A percentile compares a stretch with the other conserved stretches of the same genome.
These are phyloP conservation scores for Drechslerella coelobrocha DNA, from an alignment of 2,329 filamentous ascomycete genomes.

Conservation along the genomic window DNA sequence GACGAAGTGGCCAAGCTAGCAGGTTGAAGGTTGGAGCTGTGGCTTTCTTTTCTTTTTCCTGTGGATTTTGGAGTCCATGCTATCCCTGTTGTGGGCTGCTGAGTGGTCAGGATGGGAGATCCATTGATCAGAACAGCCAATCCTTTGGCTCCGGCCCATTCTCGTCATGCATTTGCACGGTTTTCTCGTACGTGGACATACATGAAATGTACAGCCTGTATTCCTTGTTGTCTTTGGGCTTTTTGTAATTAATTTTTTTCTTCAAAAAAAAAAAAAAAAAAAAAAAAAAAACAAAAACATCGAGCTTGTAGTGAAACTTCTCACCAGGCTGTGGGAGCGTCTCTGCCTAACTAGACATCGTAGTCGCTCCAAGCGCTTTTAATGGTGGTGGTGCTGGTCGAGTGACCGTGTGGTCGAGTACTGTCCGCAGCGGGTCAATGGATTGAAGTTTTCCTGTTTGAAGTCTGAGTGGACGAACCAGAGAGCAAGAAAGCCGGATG, in stretches of 20 bases:
- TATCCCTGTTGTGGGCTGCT: neutral
- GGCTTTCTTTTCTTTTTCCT: constrained; percentile 22
- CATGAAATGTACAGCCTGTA: no score
- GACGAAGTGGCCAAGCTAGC: no score
- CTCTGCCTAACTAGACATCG: neutral
- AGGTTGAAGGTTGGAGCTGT: no score
- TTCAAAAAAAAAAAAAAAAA: no score
- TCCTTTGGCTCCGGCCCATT: neutral
- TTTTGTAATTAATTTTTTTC: no score
- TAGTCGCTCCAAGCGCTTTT: neutral
- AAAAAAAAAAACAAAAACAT: no score
- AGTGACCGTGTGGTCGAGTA: neutral
- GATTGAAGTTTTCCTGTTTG: no score
- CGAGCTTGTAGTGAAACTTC: no score
- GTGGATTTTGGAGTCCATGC: neutral
- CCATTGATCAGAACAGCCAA: neutral
- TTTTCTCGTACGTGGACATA: neutral
- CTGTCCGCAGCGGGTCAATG: neutral
- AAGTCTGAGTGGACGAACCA: neutral
- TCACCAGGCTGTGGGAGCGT: neutral
- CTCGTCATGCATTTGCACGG: neutral
- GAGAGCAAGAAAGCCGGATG: neutral
- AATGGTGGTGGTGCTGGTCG: neutral
- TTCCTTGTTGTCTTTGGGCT: no score
- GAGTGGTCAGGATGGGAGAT: neutral